phyloP scores from a whole-genome alignment of 1,284 basidiomycete genomes.

The Malassezia furfur region DNA sequence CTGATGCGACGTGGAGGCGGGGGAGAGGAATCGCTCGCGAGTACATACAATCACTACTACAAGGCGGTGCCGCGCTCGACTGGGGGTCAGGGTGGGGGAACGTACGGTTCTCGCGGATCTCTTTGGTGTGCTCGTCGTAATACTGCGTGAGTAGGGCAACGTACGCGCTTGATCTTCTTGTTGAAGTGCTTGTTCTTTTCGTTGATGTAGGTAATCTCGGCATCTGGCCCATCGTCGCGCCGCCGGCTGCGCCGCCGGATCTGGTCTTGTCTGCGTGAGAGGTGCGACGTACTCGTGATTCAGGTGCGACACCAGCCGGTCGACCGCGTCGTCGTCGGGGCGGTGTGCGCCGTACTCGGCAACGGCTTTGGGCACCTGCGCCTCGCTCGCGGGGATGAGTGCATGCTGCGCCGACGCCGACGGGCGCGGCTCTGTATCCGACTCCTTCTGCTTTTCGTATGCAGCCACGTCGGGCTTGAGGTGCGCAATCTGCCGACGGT shows the following conservation, averaged over 20 bases:
- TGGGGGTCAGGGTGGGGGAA: neutral
- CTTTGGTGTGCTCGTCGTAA: constrained; percentile 93
- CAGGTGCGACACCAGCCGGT: constrained; percentile 79
- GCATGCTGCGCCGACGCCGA: neutral
- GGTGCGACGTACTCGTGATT: constrained; percentile 70
- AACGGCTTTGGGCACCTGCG: neutral
- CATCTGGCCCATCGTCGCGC: constrained; percentile 77
- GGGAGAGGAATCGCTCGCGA: too few species aligned
- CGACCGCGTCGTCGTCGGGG: constrained; percentile 85
- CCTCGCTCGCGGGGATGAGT: neutral
- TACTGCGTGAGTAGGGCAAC: constrained; percentile 51
- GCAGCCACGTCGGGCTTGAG: constrained; percentile 75
- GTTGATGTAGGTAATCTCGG: constrained; percentile 98
- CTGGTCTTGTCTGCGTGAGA: constrained; percentile 16
- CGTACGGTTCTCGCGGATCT: constrained; percentile 50
- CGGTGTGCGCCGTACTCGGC: constrained; percentile 74
- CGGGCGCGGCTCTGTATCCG: constrained; percentile 29
- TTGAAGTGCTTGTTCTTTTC: constrained; percentile 95
- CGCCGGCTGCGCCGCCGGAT: constrained; percentile 67
- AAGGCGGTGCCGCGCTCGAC: constrained; percentile 24
- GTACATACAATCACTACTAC: neutral
- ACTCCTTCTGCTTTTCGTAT: constrained; percentile 78
- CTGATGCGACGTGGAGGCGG: too few species aligned
- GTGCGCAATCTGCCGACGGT: constrained; percentile 77
- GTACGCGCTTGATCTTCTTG: constrained; percentile 79